phyloP scores from a whole-genome alignment of 306 rosid species.

The Quercus aquifolioides region DNA sequence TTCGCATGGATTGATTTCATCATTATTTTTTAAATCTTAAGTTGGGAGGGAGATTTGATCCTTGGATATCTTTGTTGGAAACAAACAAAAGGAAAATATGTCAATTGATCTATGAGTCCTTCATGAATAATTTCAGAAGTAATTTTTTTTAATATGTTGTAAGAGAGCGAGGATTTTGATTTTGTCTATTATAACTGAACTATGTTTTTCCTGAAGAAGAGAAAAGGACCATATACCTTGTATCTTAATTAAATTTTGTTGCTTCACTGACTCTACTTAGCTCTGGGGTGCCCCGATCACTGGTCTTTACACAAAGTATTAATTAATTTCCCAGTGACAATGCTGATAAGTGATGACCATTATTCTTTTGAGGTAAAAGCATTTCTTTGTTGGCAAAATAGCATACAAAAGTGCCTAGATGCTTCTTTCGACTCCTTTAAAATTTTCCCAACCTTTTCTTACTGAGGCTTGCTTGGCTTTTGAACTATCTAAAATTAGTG shows the following conservation, averaged over 20 bases:
- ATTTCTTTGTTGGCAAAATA: conserved; percentile 53
- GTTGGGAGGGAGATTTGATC: no score
- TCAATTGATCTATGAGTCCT: no score
- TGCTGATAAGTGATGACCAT: conserved; percentile 17
- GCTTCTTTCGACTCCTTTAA: conserved; percentile 30
- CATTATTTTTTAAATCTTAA: no score
- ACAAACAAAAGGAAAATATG: no score
- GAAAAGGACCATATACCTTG: neutral
- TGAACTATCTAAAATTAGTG: conserved; percentile 27
- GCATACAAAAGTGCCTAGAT: conserved; percentile 44
- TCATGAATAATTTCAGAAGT: no score
- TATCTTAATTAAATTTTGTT: neutral
- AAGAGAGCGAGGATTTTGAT: neutral
- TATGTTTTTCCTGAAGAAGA: neutral
- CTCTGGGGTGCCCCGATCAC: conserved; percentile 13
- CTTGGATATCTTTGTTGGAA: no score
- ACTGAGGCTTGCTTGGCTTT: conserved; percentile 20
- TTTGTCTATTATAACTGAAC: neutral
- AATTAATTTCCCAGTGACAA: conserved; percentile 25
- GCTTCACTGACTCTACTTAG: neutral
- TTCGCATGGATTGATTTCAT: neutral
- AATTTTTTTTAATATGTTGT: neutral
- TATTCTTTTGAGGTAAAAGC: conserved; percentile 35
- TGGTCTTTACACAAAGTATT: neutral
- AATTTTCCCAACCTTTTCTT: conserved; percentile 29